phyloP scores from a whole-genome alignment of 129 eudicot genomes.

The Pseudognaphalium luteoalbum region DNA sequence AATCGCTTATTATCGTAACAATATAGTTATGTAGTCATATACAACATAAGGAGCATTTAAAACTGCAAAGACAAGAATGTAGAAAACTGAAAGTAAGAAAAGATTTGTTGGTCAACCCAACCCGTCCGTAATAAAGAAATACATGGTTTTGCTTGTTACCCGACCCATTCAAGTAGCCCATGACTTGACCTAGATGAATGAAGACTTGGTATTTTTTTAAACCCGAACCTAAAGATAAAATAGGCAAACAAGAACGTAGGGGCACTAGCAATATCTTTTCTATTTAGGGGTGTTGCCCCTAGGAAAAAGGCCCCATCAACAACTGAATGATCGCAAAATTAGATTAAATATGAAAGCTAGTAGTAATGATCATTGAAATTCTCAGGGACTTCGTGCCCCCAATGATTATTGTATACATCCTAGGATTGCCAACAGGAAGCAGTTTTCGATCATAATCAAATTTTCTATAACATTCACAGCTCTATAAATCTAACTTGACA shows the following conservation, averaged over 20 bases:
- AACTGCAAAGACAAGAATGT: background rate
- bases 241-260: too few species aligned
- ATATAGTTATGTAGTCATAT: background rate
- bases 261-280: too few species aligned
- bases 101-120: background rate
- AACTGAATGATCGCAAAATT: too few species aligned
- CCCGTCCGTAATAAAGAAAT: background rate
- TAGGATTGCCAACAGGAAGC: constrained; percentile 2
- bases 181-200: background rate
- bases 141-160: too few species aligned
- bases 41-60: background rate
- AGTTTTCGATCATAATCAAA: background rate
- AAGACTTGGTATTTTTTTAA: too few species aligned
- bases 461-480: constrained; percentile 28
- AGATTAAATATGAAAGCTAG: too few species aligned
- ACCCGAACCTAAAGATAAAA: background rate
- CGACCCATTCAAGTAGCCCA: too few species aligned
- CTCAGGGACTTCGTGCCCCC: too few species aligned
- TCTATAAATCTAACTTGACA: background rate
- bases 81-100: too few species aligned
- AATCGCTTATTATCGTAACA: background rate
- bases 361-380: background rate
- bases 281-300: too few species aligned
- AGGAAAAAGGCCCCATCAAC: too few species aligned
- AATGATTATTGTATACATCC: background rate